A percentile compares a stretch with the other conserved stretches of the same genome.
These are phyloP conservation scores for Spergularia bocconei DNA, from an alignment of 148 eudicot genomes.

Conservation along the genomic window DNA sequence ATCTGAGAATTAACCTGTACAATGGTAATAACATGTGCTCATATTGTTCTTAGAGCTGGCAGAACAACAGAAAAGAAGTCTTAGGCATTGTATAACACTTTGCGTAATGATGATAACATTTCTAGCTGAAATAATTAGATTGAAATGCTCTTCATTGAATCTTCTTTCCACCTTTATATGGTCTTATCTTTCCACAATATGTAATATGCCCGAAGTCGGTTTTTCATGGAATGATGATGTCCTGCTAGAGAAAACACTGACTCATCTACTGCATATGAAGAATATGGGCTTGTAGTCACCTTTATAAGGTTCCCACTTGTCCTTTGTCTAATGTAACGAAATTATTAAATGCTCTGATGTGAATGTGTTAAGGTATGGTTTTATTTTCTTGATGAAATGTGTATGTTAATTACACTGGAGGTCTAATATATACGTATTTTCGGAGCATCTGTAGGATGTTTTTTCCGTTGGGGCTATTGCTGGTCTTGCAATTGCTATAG, in stretches of 20 bases:
- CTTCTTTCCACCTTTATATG: not conserved
- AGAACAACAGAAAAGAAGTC: not conserved
- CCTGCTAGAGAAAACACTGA: not conserved
- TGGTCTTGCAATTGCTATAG: constrained; percentile 80
- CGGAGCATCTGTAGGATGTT: constrained; percentile 53
- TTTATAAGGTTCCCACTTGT: not conserved
- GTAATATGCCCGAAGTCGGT: no score
- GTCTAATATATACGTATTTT: constrained; percentile 12
- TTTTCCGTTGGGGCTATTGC: constrained; percentile 78
- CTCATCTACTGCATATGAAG: not conserved
- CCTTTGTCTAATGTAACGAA: not conserved
- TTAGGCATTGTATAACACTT: not conserved
- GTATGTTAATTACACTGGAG: not conserved
- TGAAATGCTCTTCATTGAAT: not conserved
- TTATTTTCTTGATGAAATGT: not conserved
- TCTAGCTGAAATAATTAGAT: not conserved
- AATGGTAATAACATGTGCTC: no score
- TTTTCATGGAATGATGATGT: not conserved
- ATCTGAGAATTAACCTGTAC: no score
- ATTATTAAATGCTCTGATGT: not conserved
- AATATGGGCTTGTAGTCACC: not conserved
- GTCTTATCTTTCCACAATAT: not conserved
- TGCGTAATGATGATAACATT: no score
- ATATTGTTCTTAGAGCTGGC: no score
- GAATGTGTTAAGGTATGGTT: not conserved